A percentile compares a stretch with the other conserved stretches of the same genome.
These are phyloP conservation scores for Trichosporon sp. DNA, from an alignment of 1,284 basidiomycete genomes.

Conservation along the genomic window DNA sequence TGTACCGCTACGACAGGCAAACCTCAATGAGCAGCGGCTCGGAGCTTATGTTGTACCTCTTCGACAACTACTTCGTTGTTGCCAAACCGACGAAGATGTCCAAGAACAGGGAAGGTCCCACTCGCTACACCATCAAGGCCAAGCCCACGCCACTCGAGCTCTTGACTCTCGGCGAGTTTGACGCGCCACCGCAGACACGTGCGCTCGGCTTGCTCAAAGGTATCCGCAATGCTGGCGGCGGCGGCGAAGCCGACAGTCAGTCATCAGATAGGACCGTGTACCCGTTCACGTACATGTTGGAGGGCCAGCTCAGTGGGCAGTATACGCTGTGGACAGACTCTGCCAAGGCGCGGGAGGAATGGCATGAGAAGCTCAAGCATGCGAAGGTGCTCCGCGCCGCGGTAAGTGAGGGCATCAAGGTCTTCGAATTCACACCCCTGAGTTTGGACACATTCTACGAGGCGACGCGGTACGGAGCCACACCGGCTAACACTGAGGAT, in stretches of 20 bases:
- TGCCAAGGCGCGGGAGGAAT: slow-evolving; percentile 66
- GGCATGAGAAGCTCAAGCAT: slow-evolving; percentile 84
- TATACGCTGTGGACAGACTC: slow-evolving; percentile 83
- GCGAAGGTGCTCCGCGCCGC: slow-evolving; percentile 76
- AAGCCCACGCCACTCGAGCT: slow-evolving; percentile 87
- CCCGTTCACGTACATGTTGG: slow-evolving; percentile 66
- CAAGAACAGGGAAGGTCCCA: slow-evolving; percentile 57
- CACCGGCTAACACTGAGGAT: slow-evolving; percentile 60
- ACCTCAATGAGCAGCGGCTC: slow-evolving; percentile 51
- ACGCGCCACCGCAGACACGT: slow-evolving; percentile 48
- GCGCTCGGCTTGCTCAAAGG: slow-evolving; percentile 26
- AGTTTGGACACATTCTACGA: slow-evolving; percentile 78
- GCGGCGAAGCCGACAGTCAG: slow-evolving; percentile 1
- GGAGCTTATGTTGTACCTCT: slow-evolving; percentile 78
- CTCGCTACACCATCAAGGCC: slow-evolving; percentile 55
- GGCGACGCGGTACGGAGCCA: slow-evolving; percentile 55
- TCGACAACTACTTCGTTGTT: slow-evolving; percentile 89
- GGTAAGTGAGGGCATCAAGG: slow-evolving; percentile 83
- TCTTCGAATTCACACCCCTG: slow-evolving; percentile 80
- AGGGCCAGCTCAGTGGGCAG: slow-evolving; percentile 72
- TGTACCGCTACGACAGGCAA: slow-evolving; percentile 59
- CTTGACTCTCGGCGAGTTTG: slow-evolving; percentile 71
- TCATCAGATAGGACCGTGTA: slow-evolving; percentile 65
- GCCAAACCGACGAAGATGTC: slow-evolving; percentile 74
- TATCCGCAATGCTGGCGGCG: slow-evolving; percentile 28